Base-by-base conservation (phyloP, 768 basidiomycete species). In the Tricholoma bakamatsutake region DNA sequence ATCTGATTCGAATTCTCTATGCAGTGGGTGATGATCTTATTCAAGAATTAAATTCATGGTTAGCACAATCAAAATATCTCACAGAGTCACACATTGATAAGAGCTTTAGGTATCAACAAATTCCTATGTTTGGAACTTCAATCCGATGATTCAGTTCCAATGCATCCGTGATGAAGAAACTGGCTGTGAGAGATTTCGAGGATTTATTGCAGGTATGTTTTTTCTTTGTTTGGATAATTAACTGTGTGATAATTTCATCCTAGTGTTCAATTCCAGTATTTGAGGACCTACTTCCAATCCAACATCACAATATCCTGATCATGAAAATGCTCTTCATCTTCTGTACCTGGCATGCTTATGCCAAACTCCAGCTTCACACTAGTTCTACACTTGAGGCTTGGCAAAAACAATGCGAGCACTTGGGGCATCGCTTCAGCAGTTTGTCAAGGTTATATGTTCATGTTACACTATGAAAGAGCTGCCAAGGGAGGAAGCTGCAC, bases 1-100 rank as follows among this genome's bases (percentile, higher is more conserved):
- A 77, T 46, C 64, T 76, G 1, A 65, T 74, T 13, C 66, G 67
- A 0, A 64, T 76, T 21, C 53, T 75, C 11, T 52, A 71, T 58
- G 57, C 66, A 2, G 17, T 43, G 30, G 56, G 62, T 10, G 39
- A 24, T 10, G 45, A 60, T 33, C 18, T 57, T n/a, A 58, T 68
- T 1, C 28, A 57, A 24, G 65, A 66, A 50, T 53, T 72, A 7
- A 60, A 72, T 58, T 17, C 28, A 15, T 55, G 66, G 69, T 68
- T 18, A 31, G 55, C n/a, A 53, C 34, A 45, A 55, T n/a, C 34
- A 15, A 18, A 21, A 31, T 37, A 34, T 54, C 46, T 13, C 37
- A n/a, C n/a, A 30, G 9, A 15, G 18, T 33, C 17, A 27, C 21
- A 50, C 12, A 35, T 34, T 52, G 30, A 47, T 51, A 9, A 17